Percentiles rank a stretch among this genome's conserved stretches.
phyloP scores from a whole-genome alignment of 164 flowering plant genomes.

The Macadamia integrifolia region DNA sequence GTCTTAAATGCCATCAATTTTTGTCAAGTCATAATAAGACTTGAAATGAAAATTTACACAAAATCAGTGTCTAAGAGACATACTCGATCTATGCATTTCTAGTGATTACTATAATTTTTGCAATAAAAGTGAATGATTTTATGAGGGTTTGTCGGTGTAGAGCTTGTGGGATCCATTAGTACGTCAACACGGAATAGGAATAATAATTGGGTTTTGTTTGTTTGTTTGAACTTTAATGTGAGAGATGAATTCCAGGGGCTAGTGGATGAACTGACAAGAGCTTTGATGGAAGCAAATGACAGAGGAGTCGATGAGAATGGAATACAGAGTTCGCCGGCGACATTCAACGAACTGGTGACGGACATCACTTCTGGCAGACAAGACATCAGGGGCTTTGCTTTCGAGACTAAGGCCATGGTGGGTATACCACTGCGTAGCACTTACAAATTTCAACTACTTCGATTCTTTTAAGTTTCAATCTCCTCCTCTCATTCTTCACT shows the following conservation, averaged over 20 bases:
- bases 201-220: neutral
- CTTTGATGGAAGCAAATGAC: slow-evolving; percentile 39
- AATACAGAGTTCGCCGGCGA: slow-evolving; percentile 19
- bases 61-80: too few relatives aligned
- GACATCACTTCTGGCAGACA: slow-evolving; percentile 41
- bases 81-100: too few relatives aligned
- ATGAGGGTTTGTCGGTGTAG: too few relatives aligned
- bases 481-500: too few relatives aligned
- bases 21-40: too few relatives aligned
- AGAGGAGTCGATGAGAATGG: slow-evolving; percentile 3
- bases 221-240: too few relatives aligned
- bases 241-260: slow-evolving; percentile 25
- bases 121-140: too few relatives aligned
- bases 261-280: slow-evolving; percentile 47
- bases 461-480: too few relatives aligned
- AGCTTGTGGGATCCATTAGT: neutral
- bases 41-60: too few relatives aligned
- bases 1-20: too few relatives aligned
- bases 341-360: slow-evolving; percentile 56
- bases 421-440: neutral
- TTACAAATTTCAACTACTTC: neutral
- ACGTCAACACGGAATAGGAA: slow-evolving; percentile 17
- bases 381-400: slow-evolving; percentile 54
- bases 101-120: too few relatives aligned
- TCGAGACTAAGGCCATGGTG: slow-evolving; percentile 64